These are phyloP conservation scores for Carex cristatella DNA, from an alignment of 176 grass and related monocot genomes.

Conservation along the genomic window DNA sequence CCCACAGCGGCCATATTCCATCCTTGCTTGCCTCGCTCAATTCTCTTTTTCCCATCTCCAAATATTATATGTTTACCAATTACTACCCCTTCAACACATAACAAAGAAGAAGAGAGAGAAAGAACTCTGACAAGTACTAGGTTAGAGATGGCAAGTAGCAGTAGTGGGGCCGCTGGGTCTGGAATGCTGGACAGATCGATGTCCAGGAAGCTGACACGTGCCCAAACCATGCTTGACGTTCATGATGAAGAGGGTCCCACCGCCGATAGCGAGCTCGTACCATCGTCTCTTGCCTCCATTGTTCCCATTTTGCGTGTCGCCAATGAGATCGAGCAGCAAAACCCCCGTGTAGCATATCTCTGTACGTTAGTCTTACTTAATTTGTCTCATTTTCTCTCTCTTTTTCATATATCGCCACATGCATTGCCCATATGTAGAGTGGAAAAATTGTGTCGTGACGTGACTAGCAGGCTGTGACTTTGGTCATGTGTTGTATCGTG, in stretches of 20 bases:
- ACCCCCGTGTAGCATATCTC: slow-evolving; percentile 80
- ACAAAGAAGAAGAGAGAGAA: neutral
- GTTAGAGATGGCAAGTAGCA: slow-evolving; percentile 23
- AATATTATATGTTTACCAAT: neutral
- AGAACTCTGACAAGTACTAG: neutral
- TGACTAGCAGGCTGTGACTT: too few relatives aligned
- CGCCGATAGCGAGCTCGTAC: slow-evolving; percentile 78
- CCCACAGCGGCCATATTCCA: slow-evolving; percentile 2
- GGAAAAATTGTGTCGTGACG: too few relatives aligned
- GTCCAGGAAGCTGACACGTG: too few relatives aligned
- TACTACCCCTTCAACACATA: neutral
- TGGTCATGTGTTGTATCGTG: too few relatives aligned
- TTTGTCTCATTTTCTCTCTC: neutral
- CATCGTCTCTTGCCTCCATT: slow-evolving; percentile 55
- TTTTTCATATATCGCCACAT: neutral
- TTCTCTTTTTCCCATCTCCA: neutral
- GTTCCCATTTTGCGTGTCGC: slow-evolving; percentile 92
- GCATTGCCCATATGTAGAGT: too few relatives aligned
- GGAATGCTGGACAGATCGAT: slow-evolving; percentile 14
- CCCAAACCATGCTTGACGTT: neutral
- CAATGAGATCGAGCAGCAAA: slow-evolving; percentile 69
- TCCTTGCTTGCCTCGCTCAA: neutral
- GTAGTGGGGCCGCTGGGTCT: slow-evolving; percentile 5
- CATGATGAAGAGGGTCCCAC: neutral
- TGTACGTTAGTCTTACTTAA: slow-evolving; percentile 19